A percentile compares a stretch with the other conserved stretches of the same genome.
phyloP scores from a whole-genome alignment of 73 alveolate species.

The Stentor coeruleus region DNA sequence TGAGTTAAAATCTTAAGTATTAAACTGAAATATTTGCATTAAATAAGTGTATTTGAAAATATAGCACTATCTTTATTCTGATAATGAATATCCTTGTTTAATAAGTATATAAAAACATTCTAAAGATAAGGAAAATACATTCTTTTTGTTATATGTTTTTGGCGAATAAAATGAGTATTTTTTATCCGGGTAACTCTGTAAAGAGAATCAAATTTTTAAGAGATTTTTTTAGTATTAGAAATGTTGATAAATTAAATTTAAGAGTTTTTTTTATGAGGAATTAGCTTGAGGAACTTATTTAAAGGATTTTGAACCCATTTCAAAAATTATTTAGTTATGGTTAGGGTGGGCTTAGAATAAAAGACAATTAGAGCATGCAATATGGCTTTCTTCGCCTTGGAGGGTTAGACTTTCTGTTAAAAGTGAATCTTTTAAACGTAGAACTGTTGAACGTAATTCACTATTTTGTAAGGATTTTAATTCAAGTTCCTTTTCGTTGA shows the following conservation, averaged over 20 bases:
- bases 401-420: too few relatives aligned
- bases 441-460: neutral
- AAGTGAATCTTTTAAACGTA: neutral
- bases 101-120: neutral
- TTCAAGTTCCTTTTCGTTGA: neutral
- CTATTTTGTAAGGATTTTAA: too few relatives aligned
- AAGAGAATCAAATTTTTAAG: neutral
- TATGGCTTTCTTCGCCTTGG: too few relatives aligned
- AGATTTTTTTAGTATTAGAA: neutral
- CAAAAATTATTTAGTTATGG: neutral
- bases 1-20: neutral
- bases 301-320: slow-evolving; percentile 26
- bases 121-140: neutral
- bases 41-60: neutral
- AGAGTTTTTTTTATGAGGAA: neutral
- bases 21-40: neutral
- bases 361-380: too few relatives aligned
- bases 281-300: neutral
- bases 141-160: neutral
- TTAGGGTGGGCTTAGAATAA: too few relatives aligned
- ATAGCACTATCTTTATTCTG: neutral
- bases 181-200: neutral
- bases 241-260: neutral
- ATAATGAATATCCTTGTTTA: neutral
- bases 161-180: neutral